Conservation (phyloP, 176 grass and related monocot genomes). For the Avena eriantha region DNA sequence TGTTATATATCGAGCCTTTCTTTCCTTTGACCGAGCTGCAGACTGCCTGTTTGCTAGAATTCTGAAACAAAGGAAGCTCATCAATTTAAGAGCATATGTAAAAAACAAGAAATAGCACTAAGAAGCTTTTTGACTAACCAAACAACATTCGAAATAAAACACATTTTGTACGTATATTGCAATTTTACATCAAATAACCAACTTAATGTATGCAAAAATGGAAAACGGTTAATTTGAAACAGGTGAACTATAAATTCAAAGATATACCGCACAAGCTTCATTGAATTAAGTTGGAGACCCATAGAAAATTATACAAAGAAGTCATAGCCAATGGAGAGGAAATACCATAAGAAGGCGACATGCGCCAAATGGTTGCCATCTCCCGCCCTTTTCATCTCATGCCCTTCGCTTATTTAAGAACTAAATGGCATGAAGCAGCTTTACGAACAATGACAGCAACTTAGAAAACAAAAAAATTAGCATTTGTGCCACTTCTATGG, state of each 20-base stretch:
- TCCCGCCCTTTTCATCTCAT: neutral
- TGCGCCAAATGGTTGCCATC: neutral
- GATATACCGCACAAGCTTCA: neutral
- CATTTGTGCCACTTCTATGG: conserved; percentile 13
- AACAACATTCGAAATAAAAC: neutral
- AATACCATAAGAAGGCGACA: neutral
- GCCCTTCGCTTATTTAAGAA: conserved; percentile 19
- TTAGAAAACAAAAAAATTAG: conserved; percentile 17
- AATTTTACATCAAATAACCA: neutral
- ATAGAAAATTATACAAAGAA: neutral
- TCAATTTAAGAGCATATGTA: conserved; percentile 29
- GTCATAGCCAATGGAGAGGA: conserved; percentile 31
- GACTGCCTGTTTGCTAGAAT: conserved; percentile 95
- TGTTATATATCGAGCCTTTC: conserved; percentile 86
- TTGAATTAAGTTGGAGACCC: conserved; percentile 12
- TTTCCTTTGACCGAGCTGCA: conserved; percentile 93
- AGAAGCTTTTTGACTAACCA: neutral
- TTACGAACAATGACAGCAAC: conserved; percentile 16
- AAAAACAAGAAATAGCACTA: conserved; percentile 13
- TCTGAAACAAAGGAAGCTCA: conserved; percentile 52
- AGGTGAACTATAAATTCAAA: conserved; percentile 23
- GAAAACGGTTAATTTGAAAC: neutral
- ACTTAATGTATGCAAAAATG: neutral
- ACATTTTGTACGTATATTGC: neutral
- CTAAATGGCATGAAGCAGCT: conserved; percentile 17